Evolutionary conservation across 805 yeast genomes (phyloP).

Genomic region (Candida succiphila): DNA sequence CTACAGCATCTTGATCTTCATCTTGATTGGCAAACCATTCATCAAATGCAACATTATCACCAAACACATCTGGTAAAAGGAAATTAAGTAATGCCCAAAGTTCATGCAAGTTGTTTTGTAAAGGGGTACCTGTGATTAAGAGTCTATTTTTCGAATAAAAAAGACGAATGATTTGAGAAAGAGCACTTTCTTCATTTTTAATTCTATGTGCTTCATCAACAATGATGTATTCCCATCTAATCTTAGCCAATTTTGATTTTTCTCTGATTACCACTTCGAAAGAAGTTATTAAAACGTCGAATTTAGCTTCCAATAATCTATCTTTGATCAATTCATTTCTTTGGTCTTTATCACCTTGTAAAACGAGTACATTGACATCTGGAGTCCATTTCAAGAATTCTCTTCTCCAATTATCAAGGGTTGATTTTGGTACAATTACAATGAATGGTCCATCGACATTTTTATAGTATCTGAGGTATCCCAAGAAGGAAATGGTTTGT

Average conservation of each 20-base stretch:
- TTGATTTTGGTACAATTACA: conserved; percentile 90
- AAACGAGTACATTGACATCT: conserved; percentile 72
- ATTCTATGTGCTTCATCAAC: conserved; percentile 97
- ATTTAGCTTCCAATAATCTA: conserved; percentile 57
- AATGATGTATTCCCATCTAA: conserved; percentile 88
- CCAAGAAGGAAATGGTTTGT: conserved; percentile 88
- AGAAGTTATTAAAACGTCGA: conserved; percentile 85
- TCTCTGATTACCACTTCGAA: conserved; percentile 92
- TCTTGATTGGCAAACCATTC: conserved; percentile 72
- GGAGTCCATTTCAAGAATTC: conserved; percentile 97
- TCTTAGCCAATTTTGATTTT: conserved; percentile 65
- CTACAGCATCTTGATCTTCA: conserved; percentile 68
- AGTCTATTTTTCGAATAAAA: conserved; percentile 80
- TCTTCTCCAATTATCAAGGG: conserved; percentile 92
- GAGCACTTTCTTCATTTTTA: conserved; percentile 85
- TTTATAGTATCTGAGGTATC: conserved; percentile 71
- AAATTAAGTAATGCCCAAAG: conserved; percentile 92
- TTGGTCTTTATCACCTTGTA: conserved; percentile 86
- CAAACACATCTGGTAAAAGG: conserved; percentile 87
- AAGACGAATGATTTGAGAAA: conserved; percentile 85
- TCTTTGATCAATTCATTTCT: conserved; percentile 52
- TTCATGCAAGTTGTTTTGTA: conserved; percentile 92
- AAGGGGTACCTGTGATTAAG: conserved; percentile 90
- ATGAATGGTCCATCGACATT: conserved; percentile 84
- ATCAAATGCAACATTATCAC: conserved; percentile 83